Conservation (phyloP, 2,329 filamentous ascomycete species). For the Neocatenulostroma microsporum region DNA sequence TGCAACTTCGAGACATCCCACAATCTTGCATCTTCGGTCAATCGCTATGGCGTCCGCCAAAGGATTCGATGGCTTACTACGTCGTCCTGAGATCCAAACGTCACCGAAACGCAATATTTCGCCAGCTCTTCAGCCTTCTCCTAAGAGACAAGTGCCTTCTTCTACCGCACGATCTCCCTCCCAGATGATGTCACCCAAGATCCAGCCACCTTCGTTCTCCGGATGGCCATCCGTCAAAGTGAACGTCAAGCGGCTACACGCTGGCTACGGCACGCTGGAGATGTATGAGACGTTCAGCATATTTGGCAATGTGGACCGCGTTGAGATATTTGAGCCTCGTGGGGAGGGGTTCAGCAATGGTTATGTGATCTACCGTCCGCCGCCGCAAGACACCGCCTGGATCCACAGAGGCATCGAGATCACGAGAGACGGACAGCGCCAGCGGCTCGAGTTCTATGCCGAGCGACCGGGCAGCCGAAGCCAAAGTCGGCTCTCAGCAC, state of each 20-base stretch:
- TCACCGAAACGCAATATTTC: too few relatives aligned
- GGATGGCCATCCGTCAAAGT: conserved; percentile 10
- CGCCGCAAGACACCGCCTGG: conserved; percentile 15
- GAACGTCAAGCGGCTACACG: conserved; percentile 12
- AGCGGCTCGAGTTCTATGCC: neutral
- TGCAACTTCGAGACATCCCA: neutral
- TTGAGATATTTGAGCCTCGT: conserved; percentile 12
- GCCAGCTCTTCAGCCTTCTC: too few relatives aligned
- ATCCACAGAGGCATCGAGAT: conserved; percentile 8
- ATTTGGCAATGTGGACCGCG: conserved; percentile 13
- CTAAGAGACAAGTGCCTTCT: too few relatives aligned
- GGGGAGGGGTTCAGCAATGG: neutral
- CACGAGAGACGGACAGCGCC: neutral
- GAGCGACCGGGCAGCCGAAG: too few relatives aligned
- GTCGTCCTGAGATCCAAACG: too few relatives aligned
- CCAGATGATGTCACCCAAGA: too few relatives aligned
- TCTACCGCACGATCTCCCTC: too few relatives aligned
- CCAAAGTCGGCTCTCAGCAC: neutral
- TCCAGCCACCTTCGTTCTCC: too few relatives aligned
- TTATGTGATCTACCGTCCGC: conserved; percentile 17
- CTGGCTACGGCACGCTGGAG: conserved; percentile 15
- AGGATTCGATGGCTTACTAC: too few relatives aligned
- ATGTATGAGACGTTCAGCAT: conserved; percentile 14
- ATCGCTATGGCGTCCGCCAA: neutral
- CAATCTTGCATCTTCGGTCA: neutral